phyloP scores from a whole-genome alignment of 768 basidiomycete genomes.

The Gautieria morchelliformis region DNA sequence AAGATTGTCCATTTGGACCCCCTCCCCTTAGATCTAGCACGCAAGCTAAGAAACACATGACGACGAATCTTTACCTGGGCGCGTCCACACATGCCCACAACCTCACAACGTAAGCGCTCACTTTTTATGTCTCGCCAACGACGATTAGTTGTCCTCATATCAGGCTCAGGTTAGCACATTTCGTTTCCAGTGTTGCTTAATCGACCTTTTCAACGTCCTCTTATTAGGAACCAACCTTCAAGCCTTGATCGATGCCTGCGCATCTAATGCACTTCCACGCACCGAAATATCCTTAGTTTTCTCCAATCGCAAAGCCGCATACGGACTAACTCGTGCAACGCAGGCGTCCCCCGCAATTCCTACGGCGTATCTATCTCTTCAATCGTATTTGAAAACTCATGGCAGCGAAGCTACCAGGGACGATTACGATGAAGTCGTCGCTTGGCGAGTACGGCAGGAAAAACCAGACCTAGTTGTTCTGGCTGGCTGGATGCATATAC shows the following conservation, averaged over 20 bases:
- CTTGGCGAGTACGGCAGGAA: slow-evolving; percentile 49
- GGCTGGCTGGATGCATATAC: slow-evolving; percentile 99
- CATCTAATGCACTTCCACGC: slow-evolving; percentile 63
- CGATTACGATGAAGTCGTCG: slow-evolving; percentile 82
- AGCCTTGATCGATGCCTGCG: slow-evolving; percentile 84
- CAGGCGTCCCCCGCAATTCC: slow-evolving; percentile 67
- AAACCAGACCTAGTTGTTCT: slow-evolving; percentile 82
- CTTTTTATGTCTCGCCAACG: slow-evolving; percentile 8
- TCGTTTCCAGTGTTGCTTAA: neutral
- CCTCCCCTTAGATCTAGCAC: too few relatives aligned
- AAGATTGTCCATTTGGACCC: too few relatives aligned
- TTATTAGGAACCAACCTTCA: slow-evolving; percentile 85
- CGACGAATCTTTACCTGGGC: too few relatives aligned
- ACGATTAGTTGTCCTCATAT: slow-evolving; percentile 51
- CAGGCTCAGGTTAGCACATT: slow-evolving; percentile 43
- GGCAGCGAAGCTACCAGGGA: slow-evolving; percentile 52
- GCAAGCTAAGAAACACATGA: too few relatives aligned
- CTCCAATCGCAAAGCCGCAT: slow-evolving; percentile 87
- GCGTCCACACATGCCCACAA: too few relatives aligned
- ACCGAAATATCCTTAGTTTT: slow-evolving; percentile 71
- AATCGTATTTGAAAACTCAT: slow-evolving; percentile 69
- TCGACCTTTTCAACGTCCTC: neutral
- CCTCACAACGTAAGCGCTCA: too few relatives aligned
- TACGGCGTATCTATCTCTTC: slow-evolving; percentile 73
- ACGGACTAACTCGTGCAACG: slow-evolving; percentile 76